These are phyloP conservation scores for Colletotrichum musae DNA, from an alignment of 2,329 filamentous ascomycete species.

Conservation along the genomic window DNA sequence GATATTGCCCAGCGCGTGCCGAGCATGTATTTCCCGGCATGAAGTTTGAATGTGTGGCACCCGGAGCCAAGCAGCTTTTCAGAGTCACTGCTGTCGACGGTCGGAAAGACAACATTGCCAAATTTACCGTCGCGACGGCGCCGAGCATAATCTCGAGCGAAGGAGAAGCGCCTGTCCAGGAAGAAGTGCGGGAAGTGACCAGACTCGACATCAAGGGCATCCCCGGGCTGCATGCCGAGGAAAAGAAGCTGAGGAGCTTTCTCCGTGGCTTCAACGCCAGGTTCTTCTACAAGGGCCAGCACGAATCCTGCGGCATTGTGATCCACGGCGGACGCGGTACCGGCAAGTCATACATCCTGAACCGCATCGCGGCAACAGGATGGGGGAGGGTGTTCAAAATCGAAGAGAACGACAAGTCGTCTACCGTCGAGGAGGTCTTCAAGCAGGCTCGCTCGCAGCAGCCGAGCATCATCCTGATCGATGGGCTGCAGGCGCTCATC, in stretches of 20 bases:
- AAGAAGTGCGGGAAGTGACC: conserved; percentile 38
- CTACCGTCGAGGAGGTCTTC: conserved; percentile 77
- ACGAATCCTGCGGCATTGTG: conserved; percentile 72
- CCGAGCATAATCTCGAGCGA: conserved; percentile 16
- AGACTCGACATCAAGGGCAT: conserved; percentile 68
- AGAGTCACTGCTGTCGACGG: conserved; percentile 70
- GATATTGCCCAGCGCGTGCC: conserved; percentile 64
- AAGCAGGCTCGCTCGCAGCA: conserved; percentile 76
- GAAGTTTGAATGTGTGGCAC: conserved; percentile 74
- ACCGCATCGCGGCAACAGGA: conserved; percentile 74
- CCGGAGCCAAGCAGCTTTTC: conserved; percentile 73
- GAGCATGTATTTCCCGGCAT: conserved; percentile 81
- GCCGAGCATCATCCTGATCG: conserved; percentile 85
- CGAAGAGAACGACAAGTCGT: conserved; percentile 67
- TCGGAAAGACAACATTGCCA: conserved; percentile 59
- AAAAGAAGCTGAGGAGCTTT: conserved; percentile 76
- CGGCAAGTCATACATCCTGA: conserved; percentile 84
- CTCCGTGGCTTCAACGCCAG: conserved; percentile 68
- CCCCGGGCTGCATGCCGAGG: conserved; percentile 77
- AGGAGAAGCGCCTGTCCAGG: conserved; percentile 17
- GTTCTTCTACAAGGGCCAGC: conserved; percentile 49
- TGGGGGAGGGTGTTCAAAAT: conserved; percentile 81
- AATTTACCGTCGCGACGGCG: conserved; percentile 56
- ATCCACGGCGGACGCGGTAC: conserved; percentile 88
- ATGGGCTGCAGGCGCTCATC: conserved; percentile 81